Evolutionary conservation across 2,329 filamentous ascomycete genomes (phyloP), one percentile per base, ranked within the genome.

Genomic region (Hypocreales sp.): DNA sequence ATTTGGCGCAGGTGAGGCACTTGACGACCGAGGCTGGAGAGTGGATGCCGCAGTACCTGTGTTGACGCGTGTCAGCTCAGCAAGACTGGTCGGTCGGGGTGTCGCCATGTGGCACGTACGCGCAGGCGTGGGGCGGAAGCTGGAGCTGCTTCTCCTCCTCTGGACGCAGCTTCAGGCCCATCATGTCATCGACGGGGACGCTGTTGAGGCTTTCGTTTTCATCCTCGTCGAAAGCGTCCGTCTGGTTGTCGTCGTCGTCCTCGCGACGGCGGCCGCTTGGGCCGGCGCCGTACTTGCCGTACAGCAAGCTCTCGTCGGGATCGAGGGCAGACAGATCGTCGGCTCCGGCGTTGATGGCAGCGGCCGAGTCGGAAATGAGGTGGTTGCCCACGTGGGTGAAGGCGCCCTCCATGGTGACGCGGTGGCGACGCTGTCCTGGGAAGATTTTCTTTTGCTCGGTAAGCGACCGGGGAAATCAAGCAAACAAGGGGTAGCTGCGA

Each of bases 1-100:
- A 98, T 51, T 95, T 98, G 61, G 72, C 87, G 62, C 90, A 98
- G 34, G 77, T 70, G 34, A 98, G 66, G 48, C 90, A 98, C 58
- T 94, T 95, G 42, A 98, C 90, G 31, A 98, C 92, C 39, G 80
- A 90, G 48, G 79, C 79, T 3, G 90, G 79, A 32, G 92, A 92
- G 59, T 98, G 90, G 37, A 98, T 98, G 33, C 90, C 90, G 51
- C 90, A 98, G 55, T 94, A 94, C 21, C 83, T 90, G 48, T 25
- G 35, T 28, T 29, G 28, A 24, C 35, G 25, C 32, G 37, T 50
- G n/a, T n/a, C 42, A 47, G 48, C 18, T 24, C 14, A 24, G 21
- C 14, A 13, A 2, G 8, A 22, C n/a, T n/a, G 4, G 4, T 14
- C 5, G n/a, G 15, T 10, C 7, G 15, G 4, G 15, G 14, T 11